Evolutionary conservation across 164 flowering plant species (phyloP).

Genomic region (Macadamia integrifolia): DNA sequence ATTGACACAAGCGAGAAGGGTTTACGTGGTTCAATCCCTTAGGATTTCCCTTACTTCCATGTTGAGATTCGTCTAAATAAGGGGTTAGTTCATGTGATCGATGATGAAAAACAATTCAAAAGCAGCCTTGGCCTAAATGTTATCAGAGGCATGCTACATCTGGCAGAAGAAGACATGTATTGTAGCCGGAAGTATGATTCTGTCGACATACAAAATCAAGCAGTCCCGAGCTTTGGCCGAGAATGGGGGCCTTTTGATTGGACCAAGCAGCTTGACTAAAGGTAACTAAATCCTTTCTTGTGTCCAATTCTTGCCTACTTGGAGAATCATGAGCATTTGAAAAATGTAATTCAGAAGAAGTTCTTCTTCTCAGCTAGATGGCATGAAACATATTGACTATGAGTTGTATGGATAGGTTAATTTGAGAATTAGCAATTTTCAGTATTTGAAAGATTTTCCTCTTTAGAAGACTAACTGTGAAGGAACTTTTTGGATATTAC

Average conservation of each 20-base stretch:
- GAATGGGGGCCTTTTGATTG: conserved; percentile 88
- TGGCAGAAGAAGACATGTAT: conserved; percentile 88
- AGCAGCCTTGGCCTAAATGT: conserved; percentile 78
- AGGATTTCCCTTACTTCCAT: too few relatives aligned
- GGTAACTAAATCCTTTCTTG: neutral
- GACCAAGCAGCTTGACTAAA: conserved; percentile 67
- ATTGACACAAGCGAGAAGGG: conserved; percentile 80
- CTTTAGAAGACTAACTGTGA: too few relatives aligned
- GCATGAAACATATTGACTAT: neutral
- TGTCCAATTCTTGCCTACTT: neutral
- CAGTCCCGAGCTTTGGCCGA: conserved; percentile 46
- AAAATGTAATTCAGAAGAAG: neutral
- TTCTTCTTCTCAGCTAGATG: neutral
- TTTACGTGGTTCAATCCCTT: conserved; percentile 75
- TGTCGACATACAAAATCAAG: conserved; percentile 58
- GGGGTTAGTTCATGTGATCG: too few relatives aligned
- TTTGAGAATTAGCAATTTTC: too few relatives aligned
- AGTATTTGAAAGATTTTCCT: too few relatives aligned
- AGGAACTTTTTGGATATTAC: too few relatives aligned
- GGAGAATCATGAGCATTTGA: neutral
- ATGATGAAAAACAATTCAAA: too few relatives aligned
- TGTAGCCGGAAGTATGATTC: conserved; percentile 58
- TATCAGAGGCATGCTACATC: conserved; percentile 71
- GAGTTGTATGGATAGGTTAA: neutral
- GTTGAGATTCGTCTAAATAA: too few relatives aligned